These are phyloP conservation scores for Vaccinium myrtillus DNA, from an alignment of 148 eudicot species.

Conservation along the genomic window DNA sequence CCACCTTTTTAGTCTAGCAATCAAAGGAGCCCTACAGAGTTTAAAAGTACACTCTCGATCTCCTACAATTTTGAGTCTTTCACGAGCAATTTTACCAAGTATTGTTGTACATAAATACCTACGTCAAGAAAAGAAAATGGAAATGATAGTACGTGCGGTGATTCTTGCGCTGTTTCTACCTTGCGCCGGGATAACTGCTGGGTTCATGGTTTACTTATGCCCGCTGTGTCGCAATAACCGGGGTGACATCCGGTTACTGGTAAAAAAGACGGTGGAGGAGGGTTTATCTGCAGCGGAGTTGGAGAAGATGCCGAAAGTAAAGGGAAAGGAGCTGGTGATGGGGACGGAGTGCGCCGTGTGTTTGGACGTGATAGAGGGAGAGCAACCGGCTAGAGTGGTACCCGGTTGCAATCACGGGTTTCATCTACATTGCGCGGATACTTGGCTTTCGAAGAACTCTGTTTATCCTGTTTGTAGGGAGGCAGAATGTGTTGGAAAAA, in stretches of 20 bases:
- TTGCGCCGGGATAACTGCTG: conserved; percentile 70
- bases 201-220: conserved; percentile 68
- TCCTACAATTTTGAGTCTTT: too few relatives aligned
- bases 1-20: too few relatives aligned
- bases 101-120: too few relatives aligned
- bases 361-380: conserved; percentile 64
- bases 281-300: conserved; percentile 69
- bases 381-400: conserved; percentile 71
- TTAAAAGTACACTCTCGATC: too few relatives aligned
- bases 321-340: conserved; percentile 58
- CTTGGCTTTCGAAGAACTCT: conserved; percentile 68
- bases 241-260: conserved; percentile 22
- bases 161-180: conserved; percentile 77
- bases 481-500: too few relatives aligned
- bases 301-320: conserved; percentile 60
- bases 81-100: too few relatives aligned
- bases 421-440: conserved; percentile 74
- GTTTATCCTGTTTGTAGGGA: conserved; percentile 72
- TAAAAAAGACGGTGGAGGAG: conserved; percentile 32
- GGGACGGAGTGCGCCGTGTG: conserved; percentile 84
- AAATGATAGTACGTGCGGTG: background rate
- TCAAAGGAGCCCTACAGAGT: too few relatives aligned
- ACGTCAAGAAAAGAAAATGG: too few relatives aligned
- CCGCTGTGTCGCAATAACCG: conserved; percentile 42
- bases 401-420: conserved; percentile 99